phyloP scores from a whole-genome alignment of 2,329 filamentous ascomycete species.

The Colletotrichum siamense region DNA sequence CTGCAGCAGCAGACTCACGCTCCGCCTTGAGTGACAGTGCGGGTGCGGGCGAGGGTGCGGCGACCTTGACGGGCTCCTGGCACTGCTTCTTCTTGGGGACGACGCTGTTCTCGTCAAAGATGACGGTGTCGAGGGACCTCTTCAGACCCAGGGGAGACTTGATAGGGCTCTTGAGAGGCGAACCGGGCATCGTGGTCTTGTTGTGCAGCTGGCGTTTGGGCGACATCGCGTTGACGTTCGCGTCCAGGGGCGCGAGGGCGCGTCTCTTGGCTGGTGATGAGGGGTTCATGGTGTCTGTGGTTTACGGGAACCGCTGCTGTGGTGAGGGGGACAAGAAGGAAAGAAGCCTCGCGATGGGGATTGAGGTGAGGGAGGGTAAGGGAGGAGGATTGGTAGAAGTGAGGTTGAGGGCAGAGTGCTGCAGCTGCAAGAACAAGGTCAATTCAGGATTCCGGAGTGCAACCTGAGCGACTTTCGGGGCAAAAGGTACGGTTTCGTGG shows the following conservation, averaged over 20 bases:
- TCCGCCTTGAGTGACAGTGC: not conserved
- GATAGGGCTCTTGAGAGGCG: slow-evolving; percentile 16
- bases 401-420: not conserved
- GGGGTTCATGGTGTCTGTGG: slow-evolving; percentile 21
- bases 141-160: slow-evolving; percentile 20
- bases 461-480: not conserved
- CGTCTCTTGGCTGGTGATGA: slow-evolving; percentile 52
- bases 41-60: not conserved
- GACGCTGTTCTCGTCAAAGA: slow-evolving; percentile 18
- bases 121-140: slow-evolving; percentile 8
- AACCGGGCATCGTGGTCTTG: slow-evolving; percentile 2
- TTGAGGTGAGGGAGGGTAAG: not conserved
- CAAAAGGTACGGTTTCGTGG: slow-evolving; percentile 5
- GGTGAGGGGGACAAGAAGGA: not conserved
- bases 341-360: not conserved
- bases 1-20: not conserved
- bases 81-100: slow-evolving; percentile 26
- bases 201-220: slow-evolving; percentile 33
- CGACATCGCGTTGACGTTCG: slow-evolving; percentile 50
- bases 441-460: not conserved
- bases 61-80: slow-evolving; percentile 15
- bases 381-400: not conserved
- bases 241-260: slow-evolving; percentile 52
- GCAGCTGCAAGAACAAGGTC: not conserved
- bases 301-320: not conserved